Conservation (phyloP, 1,139 yeast species). For the Pneumocystis wakefieldiae region DNA sequence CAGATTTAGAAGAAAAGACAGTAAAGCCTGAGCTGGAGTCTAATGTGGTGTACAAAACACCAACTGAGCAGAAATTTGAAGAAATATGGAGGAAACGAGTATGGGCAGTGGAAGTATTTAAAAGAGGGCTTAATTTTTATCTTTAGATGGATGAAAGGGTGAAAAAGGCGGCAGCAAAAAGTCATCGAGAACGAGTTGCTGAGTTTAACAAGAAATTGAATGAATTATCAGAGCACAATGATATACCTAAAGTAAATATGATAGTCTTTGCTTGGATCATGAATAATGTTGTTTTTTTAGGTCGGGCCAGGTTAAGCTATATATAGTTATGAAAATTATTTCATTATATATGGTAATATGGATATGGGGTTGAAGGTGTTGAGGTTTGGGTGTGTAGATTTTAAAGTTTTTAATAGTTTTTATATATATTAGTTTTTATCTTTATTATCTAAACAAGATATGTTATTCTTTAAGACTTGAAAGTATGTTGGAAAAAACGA, state of each 20-base stretch:
- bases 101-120: background rate
- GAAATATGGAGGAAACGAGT: background rate
- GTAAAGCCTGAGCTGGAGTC: background rate
- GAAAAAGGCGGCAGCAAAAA: slow-evolving; percentile 14
- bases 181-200: slow-evolving; percentile 18
- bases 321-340: too few relatives aligned
- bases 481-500: too few relatives aligned
- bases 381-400: too few relatives aligned
- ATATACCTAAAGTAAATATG: slow-evolving; percentile 18
- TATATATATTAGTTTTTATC: too few relatives aligned
- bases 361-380: too few relatives aligned
- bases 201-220: slow-evolving; percentile 19
- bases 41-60: background rate
- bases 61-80: background rate
- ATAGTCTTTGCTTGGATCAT: too few relatives aligned
- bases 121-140: too few relatives aligned
- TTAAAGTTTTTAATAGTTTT: too few relatives aligned
- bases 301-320: background rate
- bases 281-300: background rate
- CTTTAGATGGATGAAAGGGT: slow-evolving; percentile 15
- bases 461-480: too few relatives aligned
- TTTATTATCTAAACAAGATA: too few relatives aligned
- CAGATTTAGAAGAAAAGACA: background rate
- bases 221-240: slow-evolving; percentile 19
- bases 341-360: too few relatives aligned